A percentile compares a stretch with the other conserved stretches of the same genome.
These are phyloP conservation scores for Earliella scabrosa DNA, from an alignment of 1,284 basidiomycete genomes.

Conservation along the genomic window DNA sequence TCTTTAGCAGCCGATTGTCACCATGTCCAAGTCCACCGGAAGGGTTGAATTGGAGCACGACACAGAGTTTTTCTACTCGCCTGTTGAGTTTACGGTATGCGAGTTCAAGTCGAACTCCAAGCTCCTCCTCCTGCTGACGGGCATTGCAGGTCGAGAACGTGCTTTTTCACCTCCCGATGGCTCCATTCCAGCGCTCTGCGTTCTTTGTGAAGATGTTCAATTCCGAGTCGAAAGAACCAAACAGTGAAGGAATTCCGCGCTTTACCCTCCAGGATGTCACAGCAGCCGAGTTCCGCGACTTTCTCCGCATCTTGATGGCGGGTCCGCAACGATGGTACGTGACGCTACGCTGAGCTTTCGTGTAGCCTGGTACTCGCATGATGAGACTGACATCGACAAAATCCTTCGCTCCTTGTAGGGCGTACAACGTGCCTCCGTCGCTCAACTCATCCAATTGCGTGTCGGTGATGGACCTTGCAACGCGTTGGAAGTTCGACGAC, in stretches of 20 bases:
- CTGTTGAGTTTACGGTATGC: background rate
- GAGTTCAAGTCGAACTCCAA: background rate
- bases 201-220: constrained; percentile 1
- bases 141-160: background rate
- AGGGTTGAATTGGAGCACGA: no score
- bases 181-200: background rate
- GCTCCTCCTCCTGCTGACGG: background rate
- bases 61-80: background rate
- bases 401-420: no score
- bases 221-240: background rate
- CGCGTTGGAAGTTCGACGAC: no score
- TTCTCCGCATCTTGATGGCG: background rate
- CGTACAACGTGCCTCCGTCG: no score
- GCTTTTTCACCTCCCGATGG: background rate
- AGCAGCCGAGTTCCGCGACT: background rate
- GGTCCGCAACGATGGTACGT: no score
- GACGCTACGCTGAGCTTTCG: background rate
- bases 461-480: no score
- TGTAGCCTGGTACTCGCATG: background rate
- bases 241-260: background rate
- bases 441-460: no score
- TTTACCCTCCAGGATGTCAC: background rate
- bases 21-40: no score
- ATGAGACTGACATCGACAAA: no score
- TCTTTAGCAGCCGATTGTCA: no score